Percentiles rank a stretch among this genome's conserved stretches.
phyloP scores from a whole-genome alignment of 129 eudicot species.

The Lactuca saligna region DNA sequence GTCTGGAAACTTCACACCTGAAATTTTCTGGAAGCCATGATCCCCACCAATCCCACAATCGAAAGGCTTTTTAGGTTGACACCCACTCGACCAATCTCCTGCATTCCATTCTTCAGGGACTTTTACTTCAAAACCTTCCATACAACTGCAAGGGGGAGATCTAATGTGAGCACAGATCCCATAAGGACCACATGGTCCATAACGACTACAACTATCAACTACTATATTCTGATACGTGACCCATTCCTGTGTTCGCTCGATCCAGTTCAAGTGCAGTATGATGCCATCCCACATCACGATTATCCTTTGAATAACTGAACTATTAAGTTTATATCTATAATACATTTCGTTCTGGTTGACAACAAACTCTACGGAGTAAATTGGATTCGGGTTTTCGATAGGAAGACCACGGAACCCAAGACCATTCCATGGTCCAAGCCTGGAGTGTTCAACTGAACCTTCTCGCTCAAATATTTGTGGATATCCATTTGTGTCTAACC shows the following conservation, averaged over 20 bases:
- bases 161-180: slow-evolving; percentile 23
- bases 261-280: slow-evolving; percentile 36
- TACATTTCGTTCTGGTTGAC: slow-evolving; percentile 33
- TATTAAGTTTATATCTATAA: not conserved
- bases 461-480: slow-evolving; percentile 37
- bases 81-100: slow-evolving; percentile 49
- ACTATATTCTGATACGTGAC: slow-evolving; percentile 1
- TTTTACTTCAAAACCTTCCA: slow-evolving; percentile 38
- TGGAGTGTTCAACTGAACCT: not conserved
- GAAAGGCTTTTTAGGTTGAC: slow-evolving; percentile 24
- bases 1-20: slow-evolving; percentile 42
- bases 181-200: slow-evolving; percentile 44
- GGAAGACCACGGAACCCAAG: slow-evolving; percentile 31
- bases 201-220: slow-evolving; percentile 27
- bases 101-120: slow-evolving; percentile 27
- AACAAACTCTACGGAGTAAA: slow-evolving; percentile 5
- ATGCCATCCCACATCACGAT: slow-evolving; percentile 32
- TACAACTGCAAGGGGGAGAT: slow-evolving; percentile 41
- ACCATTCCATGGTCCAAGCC: slow-evolving; percentile 59
- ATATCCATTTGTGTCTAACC: slow-evolving; percentile 32
- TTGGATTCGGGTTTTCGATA: not conserved
- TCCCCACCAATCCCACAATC: slow-evolving; percentile 23
- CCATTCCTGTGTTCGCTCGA: slow-evolving; percentile 33
- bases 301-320: slow-evolving; percentile 20
- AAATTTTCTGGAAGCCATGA: slow-evolving; percentile 30